Evolutionary conservation across 805 yeast species (phyloP).

Genomic region (Candida chilensis): DNA sequence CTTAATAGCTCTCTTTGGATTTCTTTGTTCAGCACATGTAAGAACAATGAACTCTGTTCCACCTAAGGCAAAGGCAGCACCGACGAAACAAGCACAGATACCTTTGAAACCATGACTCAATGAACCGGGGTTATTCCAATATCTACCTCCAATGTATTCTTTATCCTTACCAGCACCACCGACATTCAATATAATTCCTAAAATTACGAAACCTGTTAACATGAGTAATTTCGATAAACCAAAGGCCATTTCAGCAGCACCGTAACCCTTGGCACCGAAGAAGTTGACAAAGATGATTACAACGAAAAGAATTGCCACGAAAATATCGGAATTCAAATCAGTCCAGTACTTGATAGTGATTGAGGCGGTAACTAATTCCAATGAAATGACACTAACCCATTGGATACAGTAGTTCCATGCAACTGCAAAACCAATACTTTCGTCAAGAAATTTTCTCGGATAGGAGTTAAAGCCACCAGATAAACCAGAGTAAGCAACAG

Average conservation of each 20-base stretch:
- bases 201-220: constrained; percentile 28
- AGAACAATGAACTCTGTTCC: constrained; percentile 30
- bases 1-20: too few species aligned
- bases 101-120: constrained; percentile 25
- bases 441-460: constrained; percentile 44
- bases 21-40: constrained; percentile 25
- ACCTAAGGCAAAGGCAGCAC: constrained; percentile 30
- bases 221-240: constrained; percentile 24
- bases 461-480: constrained; percentile 59
- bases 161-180: constrained; percentile 20
- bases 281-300: constrained; percentile 35
- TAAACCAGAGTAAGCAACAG: constrained; percentile 47
- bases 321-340: constrained; percentile 45
- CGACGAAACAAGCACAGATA: constrained; percentile 24
- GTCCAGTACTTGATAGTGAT: constrained; percentile 56
- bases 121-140: constrained; percentile 30
- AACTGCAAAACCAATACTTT: constrained; percentile 48
- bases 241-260: constrained; percentile 31
- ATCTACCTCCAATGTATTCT: constrained; percentile 28
- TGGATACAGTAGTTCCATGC: constrained; percentile 58
- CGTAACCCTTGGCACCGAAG: constrained; percentile 37
- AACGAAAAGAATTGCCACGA: constrained; percentile 42
- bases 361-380: constrained; percentile 58
- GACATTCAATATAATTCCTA: constrained; percentile 27
- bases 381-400: constrained; percentile 54